Base-by-base conservation (phyloP, 1,139 yeast genomes). In the Saccharomyces hybrid region DNA sequence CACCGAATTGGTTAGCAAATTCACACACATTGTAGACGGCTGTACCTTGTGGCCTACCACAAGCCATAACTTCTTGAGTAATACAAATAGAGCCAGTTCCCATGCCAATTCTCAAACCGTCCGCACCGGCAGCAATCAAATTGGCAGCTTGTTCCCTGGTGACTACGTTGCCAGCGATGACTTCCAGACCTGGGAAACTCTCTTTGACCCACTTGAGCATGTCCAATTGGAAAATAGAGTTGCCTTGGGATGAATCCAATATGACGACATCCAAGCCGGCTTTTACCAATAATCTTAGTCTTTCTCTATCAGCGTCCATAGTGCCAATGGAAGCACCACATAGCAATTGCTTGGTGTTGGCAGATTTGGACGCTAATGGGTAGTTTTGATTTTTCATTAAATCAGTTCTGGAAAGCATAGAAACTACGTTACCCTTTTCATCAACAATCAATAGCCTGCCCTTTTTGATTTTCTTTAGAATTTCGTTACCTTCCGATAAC, bases 291-390 rank as follows among this genome's bases (percentile, higher is more conserved):
- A 86, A 81, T 58, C 73, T 73, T 68, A 93, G 81, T 78, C 99
- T 89, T 67, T 80, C 86, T 71, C 81, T 87, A 76, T 93, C 99
- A 65, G 89, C 86, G 50, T 82, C 86, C 60, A 95, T 79, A 61
- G 99, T 93, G 75, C 99, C 99, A 71, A 93, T 83, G 60, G 99
- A 95, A 65, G 99, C 99, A 80, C 99, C 99, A 81, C 96, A 89
- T 69, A 95, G 81, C 72, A 93, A 82, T 78, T 93, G 99, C 80
- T 93, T 93, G 57, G 98, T 88, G 66, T 85, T 80, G 69, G 83
- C 86, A 48, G 96, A 87, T 78, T 93, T 93, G 62, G 97, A 90
- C 58, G 99, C 98, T 64, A 84, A 79, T 66, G 99, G 99, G 78
- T 81, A 93, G 72, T 82, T 81, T 78, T 87, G 87, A 77, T 95